A percentile compares a stretch with the other conserved stretches of the same genome.
phyloP scores from a whole-genome alignment of 2,329 filamentous ascomycete genomes.

The Juglanconis juglandina region DNA sequence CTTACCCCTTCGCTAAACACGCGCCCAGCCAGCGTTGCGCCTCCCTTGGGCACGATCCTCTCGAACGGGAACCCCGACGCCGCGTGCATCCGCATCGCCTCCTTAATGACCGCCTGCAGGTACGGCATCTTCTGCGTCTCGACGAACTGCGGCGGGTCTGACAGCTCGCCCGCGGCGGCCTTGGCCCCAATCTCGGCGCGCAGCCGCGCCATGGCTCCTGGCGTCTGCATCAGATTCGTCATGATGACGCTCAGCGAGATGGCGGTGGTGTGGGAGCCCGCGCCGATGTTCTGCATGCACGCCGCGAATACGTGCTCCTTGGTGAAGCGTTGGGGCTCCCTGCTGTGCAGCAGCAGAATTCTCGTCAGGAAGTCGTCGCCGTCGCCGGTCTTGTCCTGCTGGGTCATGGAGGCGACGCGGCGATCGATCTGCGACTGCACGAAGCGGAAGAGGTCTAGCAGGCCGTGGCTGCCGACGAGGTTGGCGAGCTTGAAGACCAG shows the following conservation, averaged over 20 bases:
- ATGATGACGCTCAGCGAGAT: conserved; percentile 30
- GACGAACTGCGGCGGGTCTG: conserved; percentile 23
- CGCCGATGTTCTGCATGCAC: conserved; percentile 27
- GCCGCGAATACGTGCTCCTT: conserved; percentile 20
- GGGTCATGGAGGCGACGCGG: too few relatives aligned
- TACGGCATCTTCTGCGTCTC: conserved; percentile 36
- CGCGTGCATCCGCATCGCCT: conserved; percentile 44
- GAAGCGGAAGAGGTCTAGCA: too few relatives aligned
- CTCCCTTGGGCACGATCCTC: conserved; percentile 39
- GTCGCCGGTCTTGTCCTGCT: too few relatives aligned
- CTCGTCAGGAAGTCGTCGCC: too few relatives aligned
- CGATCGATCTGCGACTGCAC: too few relatives aligned
- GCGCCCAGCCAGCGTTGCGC: conserved; percentile 25
- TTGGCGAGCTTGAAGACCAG: too few relatives aligned
- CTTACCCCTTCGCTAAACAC: conserved; percentile 22
- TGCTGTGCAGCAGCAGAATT: too few relatives aligned
- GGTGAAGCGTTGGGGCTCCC: background rate
- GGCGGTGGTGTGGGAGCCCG: conserved; percentile 35
- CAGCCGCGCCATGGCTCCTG: conserved; percentile 30
- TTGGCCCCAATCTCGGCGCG: conserved; percentile 34
- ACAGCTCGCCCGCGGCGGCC: conserved; percentile 17
- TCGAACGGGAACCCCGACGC: conserved; percentile 39
- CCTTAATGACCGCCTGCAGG: conserved; percentile 46
- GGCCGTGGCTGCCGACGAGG: too few relatives aligned
- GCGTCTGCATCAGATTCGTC: conserved; percentile 27